phyloP scores from a whole-genome alignment of 495 filamentous ascomycete species.

The Polyplosphaeria fusca region DNA sequence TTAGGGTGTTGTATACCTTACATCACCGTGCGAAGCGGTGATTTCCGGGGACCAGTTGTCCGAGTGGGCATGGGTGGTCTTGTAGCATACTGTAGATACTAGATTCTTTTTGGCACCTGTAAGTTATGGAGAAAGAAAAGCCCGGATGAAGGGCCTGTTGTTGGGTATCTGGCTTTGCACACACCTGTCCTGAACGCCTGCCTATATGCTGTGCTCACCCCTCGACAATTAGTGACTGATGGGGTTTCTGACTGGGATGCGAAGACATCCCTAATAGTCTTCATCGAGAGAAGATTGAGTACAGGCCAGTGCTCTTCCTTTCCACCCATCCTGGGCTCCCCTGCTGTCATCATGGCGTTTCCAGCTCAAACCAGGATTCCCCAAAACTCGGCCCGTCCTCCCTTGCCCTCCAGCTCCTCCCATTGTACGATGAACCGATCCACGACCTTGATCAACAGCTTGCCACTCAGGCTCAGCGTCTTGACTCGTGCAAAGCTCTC shows the following conservation, averaged over 20 bases:
- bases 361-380: conserved; percentile 37
- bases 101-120: background rate
- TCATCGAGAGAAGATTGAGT: background rate
- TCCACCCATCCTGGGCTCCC: background rate
- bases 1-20: no score
- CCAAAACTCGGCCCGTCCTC: conserved; percentile 38
- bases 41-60: no score
- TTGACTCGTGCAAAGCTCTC: conserved; percentile 87
- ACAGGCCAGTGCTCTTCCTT: background rate
- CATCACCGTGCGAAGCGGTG: no score
- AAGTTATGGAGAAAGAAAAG: background rate
- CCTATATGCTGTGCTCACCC: no score
- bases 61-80: background rate
- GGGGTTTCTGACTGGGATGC: no score
- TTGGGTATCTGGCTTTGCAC: background rate
- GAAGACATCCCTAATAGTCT: no score
- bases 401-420: conserved; percentile 51
- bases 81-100: background rate
- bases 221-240: no score
- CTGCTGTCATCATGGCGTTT: background rate
- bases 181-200: no score
- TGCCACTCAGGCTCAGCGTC: conserved; percentile 75
- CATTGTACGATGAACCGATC: conserved; percentile 77
- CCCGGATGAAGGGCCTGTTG: background rate
- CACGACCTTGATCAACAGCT: conserved; percentile 61